Conservation (phyloP, 371 early-diverging fungal genomes). For the Choanephora cucurbitarum region DNA sequence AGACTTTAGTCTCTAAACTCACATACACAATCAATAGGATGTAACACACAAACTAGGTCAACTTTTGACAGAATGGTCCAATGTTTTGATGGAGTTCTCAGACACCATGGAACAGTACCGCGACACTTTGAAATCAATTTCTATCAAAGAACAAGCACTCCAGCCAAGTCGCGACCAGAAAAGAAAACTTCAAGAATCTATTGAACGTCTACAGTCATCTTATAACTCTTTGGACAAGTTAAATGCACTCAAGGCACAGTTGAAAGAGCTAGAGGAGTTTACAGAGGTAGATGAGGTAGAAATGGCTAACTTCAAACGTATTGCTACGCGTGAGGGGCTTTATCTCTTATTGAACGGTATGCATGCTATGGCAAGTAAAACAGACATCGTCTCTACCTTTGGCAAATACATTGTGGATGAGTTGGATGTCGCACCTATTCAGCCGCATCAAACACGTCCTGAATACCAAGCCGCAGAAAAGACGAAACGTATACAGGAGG, state of each 20-base stretch:
- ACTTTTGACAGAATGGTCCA: slow-evolving; percentile 33
- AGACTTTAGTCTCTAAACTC: not conserved
- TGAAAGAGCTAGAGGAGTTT: slow-evolving; percentile 27
- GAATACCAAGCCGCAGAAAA: slow-evolving; percentile 28
- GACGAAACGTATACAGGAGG: slow-evolving; percentile 35
- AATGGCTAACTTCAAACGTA: slow-evolving; percentile 41
- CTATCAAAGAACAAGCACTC: slow-evolving; percentile 30
- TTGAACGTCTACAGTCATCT: slow-evolving; percentile 28
- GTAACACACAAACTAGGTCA: slow-evolving; percentile 38
- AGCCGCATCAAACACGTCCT: slow-evolving; percentile 27
- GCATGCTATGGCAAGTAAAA: slow-evolving; percentile 46
- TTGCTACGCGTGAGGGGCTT: slow-evolving; percentile 41
- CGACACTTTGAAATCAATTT: slow-evolving; percentile 39
- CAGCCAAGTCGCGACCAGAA: slow-evolving; percentile 34
- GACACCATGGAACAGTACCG: slow-evolving; percentile 41
- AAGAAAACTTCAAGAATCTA: slow-evolving; percentile 29
- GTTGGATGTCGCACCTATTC: slow-evolving; percentile 35
- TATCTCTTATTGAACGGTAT: slow-evolving; percentile 46
- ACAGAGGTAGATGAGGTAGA: slow-evolving; percentile 34
- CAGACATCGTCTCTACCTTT: slow-evolving; percentile 42
- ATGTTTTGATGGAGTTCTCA: slow-evolving; percentile 35
- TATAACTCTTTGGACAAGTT: slow-evolving; percentile 34
- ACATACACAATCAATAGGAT: slow-evolving; percentile 26
- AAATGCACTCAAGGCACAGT: slow-evolving; percentile 31
- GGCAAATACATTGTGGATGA: slow-evolving; percentile 51